Conservation (phyloP, 495 filamentous ascomycete genomes). For the Evansstolkia leycettana region DNA sequence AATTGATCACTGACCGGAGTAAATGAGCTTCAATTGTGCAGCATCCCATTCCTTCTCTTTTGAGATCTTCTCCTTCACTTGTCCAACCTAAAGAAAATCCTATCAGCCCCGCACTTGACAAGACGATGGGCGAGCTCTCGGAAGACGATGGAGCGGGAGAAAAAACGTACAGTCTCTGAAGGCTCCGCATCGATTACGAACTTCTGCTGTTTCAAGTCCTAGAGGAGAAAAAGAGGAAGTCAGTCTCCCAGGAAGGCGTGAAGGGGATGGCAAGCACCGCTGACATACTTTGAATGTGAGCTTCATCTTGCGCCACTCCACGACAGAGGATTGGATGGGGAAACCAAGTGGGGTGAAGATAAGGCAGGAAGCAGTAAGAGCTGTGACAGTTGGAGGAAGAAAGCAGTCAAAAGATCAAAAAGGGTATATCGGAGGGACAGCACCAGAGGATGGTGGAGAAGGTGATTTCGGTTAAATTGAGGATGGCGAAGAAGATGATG, state of each 20-base stretch:
- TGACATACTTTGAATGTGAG: constrained; percentile 65
- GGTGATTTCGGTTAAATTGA: no score
- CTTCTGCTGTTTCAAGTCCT: constrained; percentile 98
- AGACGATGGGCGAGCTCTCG: constrained; percentile 4
- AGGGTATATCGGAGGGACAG: no score
- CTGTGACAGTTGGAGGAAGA: no score
- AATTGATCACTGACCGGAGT: constrained; percentile 58
- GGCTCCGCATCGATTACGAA: constrained; percentile 91
- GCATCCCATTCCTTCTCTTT: constrained; percentile 86
- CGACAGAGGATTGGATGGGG: neutral
- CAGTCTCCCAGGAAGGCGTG: constrained; percentile 3
- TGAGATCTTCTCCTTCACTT: constrained; percentile 82
- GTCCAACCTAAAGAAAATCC: constrained; percentile 50
- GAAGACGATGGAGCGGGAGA: neutral
- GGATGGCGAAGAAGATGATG: no score
- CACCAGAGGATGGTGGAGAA: no score
- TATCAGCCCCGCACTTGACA: constrained; percentile 20
- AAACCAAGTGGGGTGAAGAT: neutral
- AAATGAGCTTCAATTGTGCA: constrained; percentile 85
- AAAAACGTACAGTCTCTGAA: constrained; percentile 66
- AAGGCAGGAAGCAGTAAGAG: neutral
- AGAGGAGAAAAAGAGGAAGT: constrained; percentile 6
- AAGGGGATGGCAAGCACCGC: constrained; percentile 10
- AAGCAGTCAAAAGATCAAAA: no score
- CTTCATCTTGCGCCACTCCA: constrained; percentile 51